Evolutionary conservation across 2,329 filamentous ascomycete species (phyloP), one percentile per base, ranked within the genome.

Genomic region (Trichophyton equinum): DNA sequence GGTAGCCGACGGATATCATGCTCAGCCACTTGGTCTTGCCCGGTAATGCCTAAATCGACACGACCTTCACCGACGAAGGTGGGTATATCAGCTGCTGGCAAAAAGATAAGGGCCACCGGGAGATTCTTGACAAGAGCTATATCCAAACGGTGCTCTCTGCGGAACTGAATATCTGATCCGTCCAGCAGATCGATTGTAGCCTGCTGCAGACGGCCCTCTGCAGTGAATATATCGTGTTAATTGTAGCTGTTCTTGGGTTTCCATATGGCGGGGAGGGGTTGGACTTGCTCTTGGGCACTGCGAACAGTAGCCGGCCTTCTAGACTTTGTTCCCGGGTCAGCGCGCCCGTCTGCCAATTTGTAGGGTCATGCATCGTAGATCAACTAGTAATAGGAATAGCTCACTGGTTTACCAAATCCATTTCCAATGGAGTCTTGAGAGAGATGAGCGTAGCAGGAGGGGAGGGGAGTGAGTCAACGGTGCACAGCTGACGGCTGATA

Each of bases 81-180:
- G 4, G 94, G 94, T 71, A 99, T 99, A 73, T 99, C 94, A 67
- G 91, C 91, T 42, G 92, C 94, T 33, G 94, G 94, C 27, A 99
- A 87, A 80, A 99, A 99, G 71, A 99, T 86, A 63, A 99, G 88
- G 15, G 94, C 94, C 68, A 99, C 90, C 40, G 89, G 89, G 30
- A 94, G 85, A 77, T 99, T 99, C 80, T 96, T 95, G 72, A 97
- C 94, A 27, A 99, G 86, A 15, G 94, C 94, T 58, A 99, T 96
- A 74, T 99, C 94, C 69, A 97, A 88, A 62, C 94, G 87, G 73
- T 88, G 91, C 79, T 96, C 91, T 71, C 94, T 87, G 73, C 89
- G 86, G 79, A 99, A 99, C 75, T 99, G 91, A 69, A 99, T 92
- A 74, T 99, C 94, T 69, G 88, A 90, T 66, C 94, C 94, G 71